Conservation (phyloP, 306 rosid genomes). For the Trifolium repens region DNA sequence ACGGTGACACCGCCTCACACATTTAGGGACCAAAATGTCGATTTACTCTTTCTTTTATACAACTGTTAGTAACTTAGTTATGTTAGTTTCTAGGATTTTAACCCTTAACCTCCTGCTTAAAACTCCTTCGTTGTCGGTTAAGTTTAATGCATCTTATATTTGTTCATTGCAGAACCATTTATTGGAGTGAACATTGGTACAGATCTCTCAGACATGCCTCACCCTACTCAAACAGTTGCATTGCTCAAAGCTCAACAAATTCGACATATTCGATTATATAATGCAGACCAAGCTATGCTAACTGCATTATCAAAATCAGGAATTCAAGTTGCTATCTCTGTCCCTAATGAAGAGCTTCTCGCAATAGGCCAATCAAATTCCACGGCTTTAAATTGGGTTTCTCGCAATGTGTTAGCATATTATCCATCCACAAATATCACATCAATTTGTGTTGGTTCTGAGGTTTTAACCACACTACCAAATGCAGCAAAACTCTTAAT, state of each 20-base stretch:
- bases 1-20: not conserved
- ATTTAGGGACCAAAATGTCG: not conserved
- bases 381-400: constrained; percentile 80
- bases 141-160: constrained; percentile 7
- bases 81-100: not conserved
- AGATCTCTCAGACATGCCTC: constrained; percentile 84
- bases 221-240: constrained; percentile 81
- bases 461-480: constrained; percentile 68
- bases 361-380: constrained; percentile 83
- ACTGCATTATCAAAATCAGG: constrained; percentile 74
- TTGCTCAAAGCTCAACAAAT: constrained; percentile 80
- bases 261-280: constrained; percentile 66
- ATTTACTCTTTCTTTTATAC: too few species aligned
- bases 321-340: constrained; percentile 70
- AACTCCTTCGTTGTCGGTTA: not conserved
- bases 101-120: not conserved
- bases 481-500: constrained; percentile 76
- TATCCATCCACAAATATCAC: constrained; percentile 87
- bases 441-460: constrained; percentile 80
- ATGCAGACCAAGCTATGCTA: constrained; percentile 77
- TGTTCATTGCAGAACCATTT: constrained; percentile 60
- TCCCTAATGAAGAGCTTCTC: constrained; percentile 79
- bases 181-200: constrained; percentile 86
- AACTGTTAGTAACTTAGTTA: too few species aligned
- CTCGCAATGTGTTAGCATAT: constrained; percentile 75